A percentile compares a stretch with the other conserved stretches of the same genome.
Conservation (phyloP, 345 rosid genomes). For the Lepidium africanum region DNA sequence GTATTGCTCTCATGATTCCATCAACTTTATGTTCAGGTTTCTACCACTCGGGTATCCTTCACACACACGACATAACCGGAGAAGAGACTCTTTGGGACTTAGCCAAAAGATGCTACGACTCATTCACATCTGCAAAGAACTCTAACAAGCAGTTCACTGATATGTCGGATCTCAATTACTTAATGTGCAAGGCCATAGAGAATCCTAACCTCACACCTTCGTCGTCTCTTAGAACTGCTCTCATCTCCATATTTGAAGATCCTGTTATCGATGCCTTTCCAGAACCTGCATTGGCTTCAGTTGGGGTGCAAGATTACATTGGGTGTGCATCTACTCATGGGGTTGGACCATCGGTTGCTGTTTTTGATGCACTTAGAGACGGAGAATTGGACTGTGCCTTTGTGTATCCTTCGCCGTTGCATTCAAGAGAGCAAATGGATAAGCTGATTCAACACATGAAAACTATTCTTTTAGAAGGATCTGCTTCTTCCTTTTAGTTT, state of each 20-base stretch:
- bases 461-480: slow-evolving; percentile 39
- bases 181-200: slow-evolving; percentile 78
- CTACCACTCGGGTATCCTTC: slow-evolving; percentile 66
- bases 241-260: slow-evolving; percentile 68
- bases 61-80: slow-evolving; percentile 54
- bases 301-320: slow-evolving; percentile 49
- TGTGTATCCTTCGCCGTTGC: slow-evolving; percentile 71
- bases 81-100: slow-evolving; percentile 58
- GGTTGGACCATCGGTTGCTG: slow-evolving; percentile 54
- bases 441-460: slow-evolving; percentile 44
- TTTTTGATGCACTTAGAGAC: slow-evolving; percentile 56
- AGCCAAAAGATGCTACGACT: slow-evolving; percentile 42
- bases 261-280: slow-evolving; percentile 33
- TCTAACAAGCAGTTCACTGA: slow-evolving; percentile 65
- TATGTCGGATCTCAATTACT: slow-evolving; percentile 68
- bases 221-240: slow-evolving; percentile 50
- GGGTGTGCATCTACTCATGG: slow-evolving; percentile 74
- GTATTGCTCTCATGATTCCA: neutral
- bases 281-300: neutral
- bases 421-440: slow-evolving; percentile 69
- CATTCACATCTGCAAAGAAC: slow-evolving; percentile 47
- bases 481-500: slow-evolving; percentile 2
- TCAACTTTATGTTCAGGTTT: slow-evolving; percentile 36
- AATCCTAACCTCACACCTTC: slow-evolving; percentile 73
- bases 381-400: slow-evolving; percentile 56